phyloP scores from a whole-genome alignment of 2,329 filamentous ascomycete genomes.

The Dactylellina sp. region DNA sequence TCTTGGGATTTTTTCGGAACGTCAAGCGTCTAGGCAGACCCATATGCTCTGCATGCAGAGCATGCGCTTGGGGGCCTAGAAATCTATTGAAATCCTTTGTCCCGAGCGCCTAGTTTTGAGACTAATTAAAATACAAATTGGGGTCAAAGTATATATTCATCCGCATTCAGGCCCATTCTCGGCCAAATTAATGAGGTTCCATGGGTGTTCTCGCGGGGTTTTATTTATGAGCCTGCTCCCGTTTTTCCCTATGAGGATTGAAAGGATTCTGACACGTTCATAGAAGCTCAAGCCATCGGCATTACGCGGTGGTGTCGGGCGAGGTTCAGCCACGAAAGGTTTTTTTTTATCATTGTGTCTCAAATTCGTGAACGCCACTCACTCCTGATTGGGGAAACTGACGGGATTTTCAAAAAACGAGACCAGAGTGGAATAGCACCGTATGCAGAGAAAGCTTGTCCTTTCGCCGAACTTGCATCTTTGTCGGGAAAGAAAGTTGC shows the following conservation, averaged over 20 bases:
- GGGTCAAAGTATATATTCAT: neutral
- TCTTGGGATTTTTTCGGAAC: neutral
- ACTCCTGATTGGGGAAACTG: constrained; percentile 1
- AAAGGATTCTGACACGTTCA: neutral
- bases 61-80: constrained; percentile 13
- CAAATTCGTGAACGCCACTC: constrained; percentile 18
- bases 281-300: neutral
- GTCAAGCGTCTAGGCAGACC: no score
- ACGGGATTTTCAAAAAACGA: constrained; percentile 2
- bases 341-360: constrained; percentile 36
- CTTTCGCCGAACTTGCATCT: constrained; percentile 29
- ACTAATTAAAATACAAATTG: no score
- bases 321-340: constrained; percentile 46
- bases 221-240: no score
- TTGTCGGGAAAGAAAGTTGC: constrained; percentile 3
- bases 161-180: no score
- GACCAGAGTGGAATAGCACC: constrained; percentile 6
- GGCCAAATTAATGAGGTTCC: no score
- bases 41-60: no score
- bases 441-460: constrained; percentile 39
- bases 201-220: no score
- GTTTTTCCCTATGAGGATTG: constrained; percentile 17
- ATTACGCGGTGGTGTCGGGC: neutral
- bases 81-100: neutral
- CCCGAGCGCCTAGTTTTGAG: no score